Base-by-base conservation (phyloP, 2,329 filamentous ascomycete species). In the Penicillium sp. region DNA sequence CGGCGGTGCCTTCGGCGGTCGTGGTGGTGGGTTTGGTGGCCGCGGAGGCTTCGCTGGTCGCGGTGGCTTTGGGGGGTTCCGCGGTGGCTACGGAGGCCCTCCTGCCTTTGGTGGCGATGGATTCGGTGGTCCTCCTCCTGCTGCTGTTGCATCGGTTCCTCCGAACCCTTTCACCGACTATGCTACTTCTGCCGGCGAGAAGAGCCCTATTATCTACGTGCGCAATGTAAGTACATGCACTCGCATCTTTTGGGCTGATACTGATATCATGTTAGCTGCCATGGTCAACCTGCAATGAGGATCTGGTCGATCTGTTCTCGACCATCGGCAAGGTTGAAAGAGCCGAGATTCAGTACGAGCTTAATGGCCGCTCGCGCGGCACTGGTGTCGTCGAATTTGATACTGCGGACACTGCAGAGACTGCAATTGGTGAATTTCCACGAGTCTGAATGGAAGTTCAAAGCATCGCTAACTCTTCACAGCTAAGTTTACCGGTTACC, bases 341-440 rank as follows among this genome's bases (percentile, higher is more conserved):
- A 62, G 93, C 93, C n/a, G 93, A 98, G 73, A 97, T 98, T 47
- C 93, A 98, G 71, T 97, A 98, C 65, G 93, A 98, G 69, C 86
- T 88, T 3, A 97, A 94, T 63, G 93, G 93, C 37, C 87, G 93
- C 60, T 98, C 93, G 50, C 86, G 89, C 55, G 93, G 93, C 55
- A 93, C 87, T 49, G 93, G 93, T 66, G 93, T 98, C n/a, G 93
- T 98, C 46, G 85, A 93, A 52, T 97, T 98, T 66, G 88, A 94
- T 64, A 80, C 73, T 44, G 74, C 81, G 13, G 84, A 90, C 7
- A 94, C 89, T 53, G 89, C 93, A 1, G 89, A 95, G 61, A 96
- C 89, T 18, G 86, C 91, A 37, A 97, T 98, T 61, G 71, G 79
- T 82, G 72, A 64, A 77, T 67, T n/a, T 6, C 20, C 20, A 36